Evolutionary conservation across 2,329 filamentous ascomycete genomes (phyloP), one percentile per base, ranked within the genome.

Genomic region (Pseudodiploospora longispora): DNA sequence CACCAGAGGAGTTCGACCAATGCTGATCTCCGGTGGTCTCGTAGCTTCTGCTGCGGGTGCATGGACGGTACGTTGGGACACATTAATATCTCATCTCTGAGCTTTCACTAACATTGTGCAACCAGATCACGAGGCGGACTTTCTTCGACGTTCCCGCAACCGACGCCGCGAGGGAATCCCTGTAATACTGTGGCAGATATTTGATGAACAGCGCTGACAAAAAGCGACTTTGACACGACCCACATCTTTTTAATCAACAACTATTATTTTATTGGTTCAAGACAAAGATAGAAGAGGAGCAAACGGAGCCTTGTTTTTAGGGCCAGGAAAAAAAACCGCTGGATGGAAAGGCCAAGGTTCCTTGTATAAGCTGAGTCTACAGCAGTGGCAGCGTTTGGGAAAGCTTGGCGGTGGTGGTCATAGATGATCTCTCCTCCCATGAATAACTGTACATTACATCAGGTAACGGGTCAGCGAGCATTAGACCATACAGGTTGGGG

Each of bases 21-120:
- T 97, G 90, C 75, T 93, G 72, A 93, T 97, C 58, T 95, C 90
- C 32, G 87, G 89, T 51, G 87, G 83, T 55, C 83, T 98, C 53
- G 90, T 97, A 47, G 93, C 84, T 42, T 80, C 82, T 36, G 76
- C 93, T 50, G 94, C 93, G 44, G 89, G 86, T 52, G 77, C 72
- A 48, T 98, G 94, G 93, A 84, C 90, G 60, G 91, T 98, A 80
- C 69, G 87, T 80, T 42, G 19, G 19, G 19, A 19, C 19, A 19
- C 19, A 19, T 41, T 30, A 19, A 2, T 19, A 19, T 19, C 19
- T 19, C 3, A 19, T 19, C 19, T 19, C 19, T 19, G 42, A 7
- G 33, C 27, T 6, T 4, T 8, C n/a, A 30, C 29, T 19, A 19
- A 19, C 19, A 19, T 19, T 19, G 19, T 19, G 19, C 19, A 5